Evolutionary conservation across 2,329 filamentous ascomycete genomes (phyloP).

Genomic region (Monosporascus sp.): DNA sequence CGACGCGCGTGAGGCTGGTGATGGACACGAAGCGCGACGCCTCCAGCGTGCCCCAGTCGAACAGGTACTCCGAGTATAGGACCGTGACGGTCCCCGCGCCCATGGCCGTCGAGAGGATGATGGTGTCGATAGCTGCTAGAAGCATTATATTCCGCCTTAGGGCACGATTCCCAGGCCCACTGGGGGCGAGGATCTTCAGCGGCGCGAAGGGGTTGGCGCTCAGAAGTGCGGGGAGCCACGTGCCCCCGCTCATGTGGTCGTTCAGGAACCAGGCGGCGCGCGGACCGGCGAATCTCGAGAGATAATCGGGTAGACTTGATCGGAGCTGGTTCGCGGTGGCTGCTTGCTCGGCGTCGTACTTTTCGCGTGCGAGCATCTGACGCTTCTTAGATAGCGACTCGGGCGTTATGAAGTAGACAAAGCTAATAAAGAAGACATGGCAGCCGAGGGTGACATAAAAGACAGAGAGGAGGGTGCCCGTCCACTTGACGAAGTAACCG

Average conservation of each 20-base stretch:
- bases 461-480: constrained; percentile 69
- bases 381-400: constrained; percentile 77
- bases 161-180: constrained; percentile 53
- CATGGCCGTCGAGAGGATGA: constrained; percentile 77
- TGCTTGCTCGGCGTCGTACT: constrained; percentile 46
- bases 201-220: constrained; percentile 68
- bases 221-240: constrained; percentile 30
- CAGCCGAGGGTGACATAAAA: constrained; percentile 77
- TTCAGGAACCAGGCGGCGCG: constrained; percentile 13
- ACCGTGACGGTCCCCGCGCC: constrained; percentile 76
- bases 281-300: constrained; percentile 13
- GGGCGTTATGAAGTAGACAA: constrained; percentile 67
- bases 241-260: constrained; percentile 18
- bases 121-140: constrained; percentile 73
- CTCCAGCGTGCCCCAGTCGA: constrained; percentile 77
- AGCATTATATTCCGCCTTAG: constrained; percentile 78
- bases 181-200: constrained; percentile 72
- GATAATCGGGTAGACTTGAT: constrained; percentile 13
- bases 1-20: constrained; percentile 71
- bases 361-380: constrained; percentile 65
- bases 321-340: constrained; percentile 27
- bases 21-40: constrained; percentile 75
- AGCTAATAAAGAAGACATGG: constrained; percentile 68
- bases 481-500: constrained; percentile 72
- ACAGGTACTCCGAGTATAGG: constrained; percentile 75